A percentile compares a stretch with the other conserved stretches of the same genome.
Conservation (phyloP, 257 asterid species). For the Craterostigma plantagineum region DNA sequence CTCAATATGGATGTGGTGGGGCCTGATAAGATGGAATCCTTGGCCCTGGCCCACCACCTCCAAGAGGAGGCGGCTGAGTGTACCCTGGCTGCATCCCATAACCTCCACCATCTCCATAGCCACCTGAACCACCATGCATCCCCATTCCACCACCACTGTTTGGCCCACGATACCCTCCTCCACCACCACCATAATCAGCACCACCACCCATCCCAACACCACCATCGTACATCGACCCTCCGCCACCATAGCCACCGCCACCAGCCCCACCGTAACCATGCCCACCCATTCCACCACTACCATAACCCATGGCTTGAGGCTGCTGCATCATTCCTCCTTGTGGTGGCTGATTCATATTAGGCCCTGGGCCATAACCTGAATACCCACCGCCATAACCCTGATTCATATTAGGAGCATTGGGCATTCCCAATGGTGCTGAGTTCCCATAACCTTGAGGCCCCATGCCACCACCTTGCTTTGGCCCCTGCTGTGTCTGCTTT, state of each 20-base stretch:
- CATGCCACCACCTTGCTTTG: constrained; percentile 39
- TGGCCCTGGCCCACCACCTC: no score
- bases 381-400: constrained; percentile 18
- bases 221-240: constrained; percentile 24
- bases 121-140: no score
- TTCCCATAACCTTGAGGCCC: constrained; percentile 22
- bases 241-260: constrained; percentile 37
- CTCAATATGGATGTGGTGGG: no score
- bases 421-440: constrained; percentile 36
- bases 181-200: no score
- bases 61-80: no score
- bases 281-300: constrained; percentile 45
- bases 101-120: no score
- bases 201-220: constrained; percentile 31
- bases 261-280: constrained; percentile 44
- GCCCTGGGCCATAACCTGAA: constrained; percentile 39
- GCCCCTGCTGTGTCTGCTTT: constrained; percentile 42
- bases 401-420: constrained; percentile 17
- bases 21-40: no score
- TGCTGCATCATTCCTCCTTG: constrained; percentile 54
- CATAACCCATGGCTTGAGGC: constrained; percentile 31
- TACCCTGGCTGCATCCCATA: no score
- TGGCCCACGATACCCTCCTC: constrained; percentile 56
- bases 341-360: constrained; percentile 46
- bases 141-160: constrained; percentile 19